These are phyloP conservation scores for Camelina sativa DNA, from an alignment of 345 rosid genomes.

Conservation along the genomic window DNA sequence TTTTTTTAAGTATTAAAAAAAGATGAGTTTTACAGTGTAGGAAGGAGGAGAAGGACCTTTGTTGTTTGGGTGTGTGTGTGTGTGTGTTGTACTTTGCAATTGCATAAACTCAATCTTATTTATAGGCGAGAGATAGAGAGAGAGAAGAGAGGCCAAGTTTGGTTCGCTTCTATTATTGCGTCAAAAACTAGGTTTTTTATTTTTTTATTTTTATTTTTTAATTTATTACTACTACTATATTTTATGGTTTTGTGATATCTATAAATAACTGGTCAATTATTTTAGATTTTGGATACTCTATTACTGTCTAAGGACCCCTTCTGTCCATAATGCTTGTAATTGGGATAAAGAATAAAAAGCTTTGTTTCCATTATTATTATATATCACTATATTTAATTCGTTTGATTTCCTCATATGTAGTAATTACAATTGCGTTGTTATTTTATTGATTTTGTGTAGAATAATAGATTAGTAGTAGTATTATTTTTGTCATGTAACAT, in stretches of 20 bases:
- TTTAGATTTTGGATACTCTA: conserved; percentile 17
- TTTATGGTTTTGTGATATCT: background rate
- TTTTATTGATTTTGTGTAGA: background rate
- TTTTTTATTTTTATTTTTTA: background rate
- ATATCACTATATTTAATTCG: background rate
- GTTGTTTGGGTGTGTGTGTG: background rate
- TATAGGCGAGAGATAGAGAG: conserved; percentile 35
- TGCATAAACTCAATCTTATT: conserved; percentile 36
- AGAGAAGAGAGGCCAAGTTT: conserved; percentile 25
- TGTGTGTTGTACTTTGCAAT: background rate
- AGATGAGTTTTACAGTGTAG: background rate
- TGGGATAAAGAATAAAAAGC: conserved; percentile 30
- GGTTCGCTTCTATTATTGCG: conserved; percentile 42
- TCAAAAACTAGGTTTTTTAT: conserved; percentile 39
- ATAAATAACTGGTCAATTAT: background rate
- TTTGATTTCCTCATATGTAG: background rate
- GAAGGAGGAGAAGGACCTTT: conserved; percentile 9
- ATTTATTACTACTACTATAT: background rate
- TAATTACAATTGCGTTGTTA: conserved; percentile 7
- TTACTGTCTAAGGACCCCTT: conserved; percentile 14
- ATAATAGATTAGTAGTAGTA: background rate
- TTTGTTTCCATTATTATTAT: background rate
- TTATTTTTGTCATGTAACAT: conserved; percentile 9
- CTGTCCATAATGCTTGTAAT: conserved; percentile 23
- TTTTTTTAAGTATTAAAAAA: background rate